A percentile compares a stretch with the other conserved stretches of the same genome.
These are phyloP conservation scores for Paraphoma chrysanthemicola DNA, from an alignment of 2,329 filamentous ascomycete genomes.

Conservation along the genomic window DNA sequence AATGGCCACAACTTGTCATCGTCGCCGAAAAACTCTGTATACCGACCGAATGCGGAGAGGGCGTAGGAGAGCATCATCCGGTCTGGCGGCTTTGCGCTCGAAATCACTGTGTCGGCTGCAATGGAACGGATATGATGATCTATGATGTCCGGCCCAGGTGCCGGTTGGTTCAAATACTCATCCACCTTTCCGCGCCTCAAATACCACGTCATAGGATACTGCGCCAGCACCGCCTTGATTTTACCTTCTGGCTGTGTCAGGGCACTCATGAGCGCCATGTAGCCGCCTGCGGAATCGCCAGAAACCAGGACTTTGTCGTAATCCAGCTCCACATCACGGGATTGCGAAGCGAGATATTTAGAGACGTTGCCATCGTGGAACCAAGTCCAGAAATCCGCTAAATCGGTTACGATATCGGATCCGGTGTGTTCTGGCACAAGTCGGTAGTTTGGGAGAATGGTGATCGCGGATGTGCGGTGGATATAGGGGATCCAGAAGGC, in stretches of 20 bases:
- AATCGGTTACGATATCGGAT: conserved; percentile 56
- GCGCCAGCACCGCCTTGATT: conserved; percentile 31
- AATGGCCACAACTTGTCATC: conserved; percentile 36
- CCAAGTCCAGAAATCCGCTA: conserved; percentile 59
- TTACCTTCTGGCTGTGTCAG: conserved; percentile 23
- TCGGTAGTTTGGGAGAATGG: conserved; percentile 59
- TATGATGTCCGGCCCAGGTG: conserved; percentile 18
- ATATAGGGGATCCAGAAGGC: conserved; percentile 49
- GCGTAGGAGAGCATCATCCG: conserved; percentile 23
- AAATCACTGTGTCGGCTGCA: conserved; percentile 24
- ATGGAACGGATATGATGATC: conserved; percentile 30
- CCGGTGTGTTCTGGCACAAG: conserved; percentile 59
- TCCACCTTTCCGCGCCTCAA: conserved; percentile 4
- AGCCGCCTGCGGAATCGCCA: conserved; percentile 51
- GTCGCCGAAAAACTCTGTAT: conserved; percentile 35
- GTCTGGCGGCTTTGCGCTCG: conserved; percentile 22
- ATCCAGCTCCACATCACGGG: conserved; percentile 23
- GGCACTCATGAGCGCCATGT: conserved; percentile 43
- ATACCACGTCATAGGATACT: conserved; percentile 40
- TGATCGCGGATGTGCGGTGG: conserved; percentile 51
- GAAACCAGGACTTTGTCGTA: conserved; percentile 34
- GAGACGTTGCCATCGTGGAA: conserved; percentile 25
- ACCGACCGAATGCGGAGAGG: conserved; percentile 27
- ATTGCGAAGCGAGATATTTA: conserved; percentile 15
- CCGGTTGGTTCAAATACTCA: conserved; percentile 4